Evolutionary conservation across 1,284 basidiomycete genomes (phyloP).

Genomic region (Flammula alnicola): DNA sequence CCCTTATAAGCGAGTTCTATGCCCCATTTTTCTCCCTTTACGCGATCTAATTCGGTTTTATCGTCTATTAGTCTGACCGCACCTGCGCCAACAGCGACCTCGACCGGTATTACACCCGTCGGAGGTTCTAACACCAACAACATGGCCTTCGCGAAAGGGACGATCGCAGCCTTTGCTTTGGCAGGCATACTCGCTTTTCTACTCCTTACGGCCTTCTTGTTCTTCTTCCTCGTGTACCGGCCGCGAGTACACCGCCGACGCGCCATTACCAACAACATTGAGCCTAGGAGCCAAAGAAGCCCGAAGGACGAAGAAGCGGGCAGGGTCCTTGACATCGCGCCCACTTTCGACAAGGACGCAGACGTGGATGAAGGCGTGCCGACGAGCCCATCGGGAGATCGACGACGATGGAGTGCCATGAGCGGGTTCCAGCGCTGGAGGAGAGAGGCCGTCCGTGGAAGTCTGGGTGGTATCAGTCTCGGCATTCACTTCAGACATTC

Average conservation of each 20-base stretch:
- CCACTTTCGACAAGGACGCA: no score
- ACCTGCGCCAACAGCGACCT: constrained; percentile 19
- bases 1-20: constrained; percentile 20
- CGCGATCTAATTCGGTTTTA: constrained; percentile 1
- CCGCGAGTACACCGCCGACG: no score
- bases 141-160: constrained; percentile 46
- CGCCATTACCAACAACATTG: no score
- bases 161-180: constrained; percentile 65
- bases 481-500: constrained; percentile 48
- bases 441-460: constrained; percentile 41
- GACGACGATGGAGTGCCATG: constrained; percentile 29
- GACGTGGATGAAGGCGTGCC: not conserved
- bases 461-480: constrained; percentile 33
- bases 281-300: no score
- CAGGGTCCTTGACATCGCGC: no score
- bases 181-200: constrained; percentile 57
- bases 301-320: no score
- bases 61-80: not conserved
- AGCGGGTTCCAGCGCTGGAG: constrained; percentile 48
- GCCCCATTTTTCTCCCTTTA: not conserved
- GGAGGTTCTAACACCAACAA: constrained; percentile 16
- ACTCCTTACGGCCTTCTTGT: constrained; percentile 43
- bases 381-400: no score
- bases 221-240: constrained; percentile 48
- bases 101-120: constrained; percentile 23